Base-by-base conservation (phyloP, 2,329 filamentous ascomycete genomes). In the Aspergillus pseudoglaucus region DNA sequence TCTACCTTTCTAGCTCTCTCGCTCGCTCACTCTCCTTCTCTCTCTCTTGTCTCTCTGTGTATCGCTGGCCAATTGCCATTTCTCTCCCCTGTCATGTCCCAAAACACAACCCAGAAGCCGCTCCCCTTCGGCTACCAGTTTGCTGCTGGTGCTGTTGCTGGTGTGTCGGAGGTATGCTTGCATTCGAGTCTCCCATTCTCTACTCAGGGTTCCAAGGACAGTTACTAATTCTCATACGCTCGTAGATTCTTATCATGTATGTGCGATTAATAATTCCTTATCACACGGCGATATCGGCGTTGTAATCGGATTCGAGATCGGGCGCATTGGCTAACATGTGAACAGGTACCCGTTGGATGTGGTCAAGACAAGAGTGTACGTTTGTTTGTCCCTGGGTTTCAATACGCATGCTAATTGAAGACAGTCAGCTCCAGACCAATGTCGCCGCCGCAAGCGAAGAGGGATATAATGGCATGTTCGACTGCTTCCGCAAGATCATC, bases 401-500 rank as follows among this genome's bases (percentile, higher is more conserved):
- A 23, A 8, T 41, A 1, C 12, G 20, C 9, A 38, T 46, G 38
- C 30, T 22, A 25, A 20, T 42, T 42, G 44, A 46, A 12, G 37
- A 39, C 48, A 95, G 88, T 69, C 90, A 96, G 73, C 79, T 96
- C 48, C 90, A 96, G 75, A 87, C 86, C 46, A 39, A 39, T 5
- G 85, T 85, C 62, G 79, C 76, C 57, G 75, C 77, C 18, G 59
- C 68, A 9, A 88, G 89, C 50, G 84, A 84, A 57, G 93, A 97
- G 62, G 77, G 80, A 59, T 97, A 98, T 80, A 95, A 82, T 75
- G 89, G 93, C 79, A 98, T 97, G 90, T 66, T 96, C 50, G 93
- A 98, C 73, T 97, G 91, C 78, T 95, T 98, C 79, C 80, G 82
- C 66, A 98, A 98, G 82, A 98, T 98, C 64, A 82, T 98, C 70